Conservation (phyloP, 1,139 yeast genomes). For the Candida mesenterica region DNA sequence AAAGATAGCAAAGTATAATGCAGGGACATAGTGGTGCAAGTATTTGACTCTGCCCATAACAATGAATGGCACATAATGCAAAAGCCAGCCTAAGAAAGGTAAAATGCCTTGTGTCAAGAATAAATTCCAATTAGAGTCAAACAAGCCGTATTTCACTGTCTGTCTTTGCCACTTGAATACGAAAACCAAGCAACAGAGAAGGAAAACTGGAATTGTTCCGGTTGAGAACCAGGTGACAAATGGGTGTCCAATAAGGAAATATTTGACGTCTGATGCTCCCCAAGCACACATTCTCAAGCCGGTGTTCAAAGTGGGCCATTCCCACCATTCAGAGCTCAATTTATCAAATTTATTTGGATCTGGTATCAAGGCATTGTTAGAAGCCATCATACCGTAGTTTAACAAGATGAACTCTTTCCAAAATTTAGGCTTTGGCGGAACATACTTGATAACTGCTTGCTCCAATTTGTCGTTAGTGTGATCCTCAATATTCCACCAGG, state of each 20-base stretch:
- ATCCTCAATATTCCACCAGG: conserved; percentile 82
- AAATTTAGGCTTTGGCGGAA: conserved; percentile 66
- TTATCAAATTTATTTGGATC: conserved; percentile 66
- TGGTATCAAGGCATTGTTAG: conserved; percentile 73
- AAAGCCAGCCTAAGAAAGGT: conserved; percentile 32
- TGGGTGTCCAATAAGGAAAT: conserved; percentile 66
- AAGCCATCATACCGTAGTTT: conserved; percentile 76
- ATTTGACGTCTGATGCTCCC: conserved; percentile 49
- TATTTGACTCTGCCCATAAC: conserved; percentile 37
- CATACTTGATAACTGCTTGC: conserved; percentile 38
- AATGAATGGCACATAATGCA: conserved; percentile 34
- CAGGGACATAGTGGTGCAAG: conserved; percentile 38
- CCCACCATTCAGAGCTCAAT: conserved; percentile 74
- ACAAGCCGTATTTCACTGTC: conserved; percentile 14
- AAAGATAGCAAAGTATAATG: conserved; percentile 34
- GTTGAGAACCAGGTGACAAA: conserved; percentile 63
- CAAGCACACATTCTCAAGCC: conserved; percentile 76
- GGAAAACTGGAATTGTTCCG: conserved; percentile 19
- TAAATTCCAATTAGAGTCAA: conserved; percentile 23
- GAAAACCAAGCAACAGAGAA: conserved; percentile 19
- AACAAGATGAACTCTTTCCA: conserved; percentile 68
- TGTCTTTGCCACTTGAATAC: conserved; percentile 37
- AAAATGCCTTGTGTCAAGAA: conserved; percentile 29
- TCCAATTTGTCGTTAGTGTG: conserved; percentile 50
- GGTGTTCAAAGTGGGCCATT: conserved; percentile 65